These are phyloP conservation scores for Botrytis byssoidea DNA, from an alignment of 2,329 filamentous ascomycete genomes.

Conservation along the genomic window DNA sequence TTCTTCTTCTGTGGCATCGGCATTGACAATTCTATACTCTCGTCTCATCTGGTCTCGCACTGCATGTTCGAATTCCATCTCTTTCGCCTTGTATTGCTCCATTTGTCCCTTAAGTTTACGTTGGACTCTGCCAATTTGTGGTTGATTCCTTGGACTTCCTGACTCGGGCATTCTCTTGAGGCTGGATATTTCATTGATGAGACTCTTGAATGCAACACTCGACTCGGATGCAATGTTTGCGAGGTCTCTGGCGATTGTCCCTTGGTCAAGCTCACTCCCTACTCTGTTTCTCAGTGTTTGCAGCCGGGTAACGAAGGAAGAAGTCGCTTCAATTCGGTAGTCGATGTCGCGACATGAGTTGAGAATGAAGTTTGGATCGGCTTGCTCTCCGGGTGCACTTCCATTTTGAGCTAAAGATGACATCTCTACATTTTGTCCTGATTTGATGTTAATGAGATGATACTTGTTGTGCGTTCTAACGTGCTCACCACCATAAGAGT, in stretches of 20 bases:
- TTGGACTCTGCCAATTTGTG: slow-evolving; percentile 80
- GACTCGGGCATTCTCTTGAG: slow-evolving; percentile 82
- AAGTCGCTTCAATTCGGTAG: not conserved
- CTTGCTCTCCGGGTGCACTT: slow-evolving; percentile 46
- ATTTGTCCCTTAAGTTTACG: slow-evolving; percentile 78
- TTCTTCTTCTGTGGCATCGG: slow-evolving; percentile 76
- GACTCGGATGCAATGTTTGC: slow-evolving; percentile 74
- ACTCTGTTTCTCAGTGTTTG: slow-evolving; percentile 49
- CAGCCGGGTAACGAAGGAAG: too few species aligned
- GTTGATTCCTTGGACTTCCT: slow-evolving; percentile 67
- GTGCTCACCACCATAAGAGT: slow-evolving; percentile 42
- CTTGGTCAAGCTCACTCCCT: slow-evolving; percentile 67
- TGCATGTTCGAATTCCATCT: slow-evolving; percentile 76
- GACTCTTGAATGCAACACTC: slow-evolving; percentile 52
- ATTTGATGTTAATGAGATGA: not conserved
- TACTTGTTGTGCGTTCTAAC: fast-evolving
- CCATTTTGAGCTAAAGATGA: slow-evolving; percentile 51
- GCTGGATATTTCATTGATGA: slow-evolving; percentile 53
- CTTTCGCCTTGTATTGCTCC: slow-evolving; percentile 75
- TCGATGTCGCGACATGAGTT: slow-evolving; percentile 77
- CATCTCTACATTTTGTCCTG: slow-evolving; percentile 62
- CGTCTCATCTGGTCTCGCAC: slow-evolving; percentile 81
- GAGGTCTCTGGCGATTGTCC: slow-evolving; percentile 51
- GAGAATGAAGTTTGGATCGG: slow-evolving; percentile 73
- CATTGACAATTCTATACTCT: slow-evolving; percentile 86